phyloP scores from a whole-genome alignment of 306 rosid species.

The Benincasa hispida region DNA sequence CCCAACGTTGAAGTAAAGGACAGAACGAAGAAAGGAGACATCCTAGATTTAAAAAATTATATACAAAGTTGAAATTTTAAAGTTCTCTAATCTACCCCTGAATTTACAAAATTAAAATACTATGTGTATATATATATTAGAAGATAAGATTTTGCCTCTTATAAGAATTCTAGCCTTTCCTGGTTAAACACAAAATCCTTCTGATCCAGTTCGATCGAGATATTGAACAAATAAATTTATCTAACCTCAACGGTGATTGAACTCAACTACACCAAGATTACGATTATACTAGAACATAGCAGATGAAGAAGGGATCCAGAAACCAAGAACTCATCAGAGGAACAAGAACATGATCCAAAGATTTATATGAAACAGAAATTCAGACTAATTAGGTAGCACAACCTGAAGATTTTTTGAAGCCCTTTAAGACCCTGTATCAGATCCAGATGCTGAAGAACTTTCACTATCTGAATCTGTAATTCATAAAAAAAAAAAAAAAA shows the following conservation, averaged over 20 bases:
- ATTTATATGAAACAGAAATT: neutral
- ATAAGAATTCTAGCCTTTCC: neutral
- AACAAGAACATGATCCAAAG: neutral
- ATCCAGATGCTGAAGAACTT: constrained; percentile 87
- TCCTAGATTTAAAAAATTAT: neutral
- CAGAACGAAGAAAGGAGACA: neutral
- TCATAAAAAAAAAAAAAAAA: too few species aligned
- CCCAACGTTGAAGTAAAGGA: neutral
- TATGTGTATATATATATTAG: neutral
- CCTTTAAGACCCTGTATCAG: constrained; percentile 67
- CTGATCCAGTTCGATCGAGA: neutral
- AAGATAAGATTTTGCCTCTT: neutral
- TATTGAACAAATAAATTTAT: neutral
- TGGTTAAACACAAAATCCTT: neutral
- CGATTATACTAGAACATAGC: neutral
- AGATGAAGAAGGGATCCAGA: neutral
- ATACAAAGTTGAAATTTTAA: neutral
- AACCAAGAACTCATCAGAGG: neutral
- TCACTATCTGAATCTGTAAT: constrained; percentile 88
- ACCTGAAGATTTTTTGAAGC: constrained; percentile 27
- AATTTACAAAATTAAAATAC: too few species aligned
- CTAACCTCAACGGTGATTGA: neutral
- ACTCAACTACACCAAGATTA: neutral
- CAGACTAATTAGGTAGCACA: neutral
- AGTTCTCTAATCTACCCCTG: neutral